Percentiles rank a stretch among this genome's conserved stretches.
These are phyloP conservation scores for Caryocar brasiliense DNA, from an alignment of 441 rosid species.

Conservation along the genomic window DNA sequence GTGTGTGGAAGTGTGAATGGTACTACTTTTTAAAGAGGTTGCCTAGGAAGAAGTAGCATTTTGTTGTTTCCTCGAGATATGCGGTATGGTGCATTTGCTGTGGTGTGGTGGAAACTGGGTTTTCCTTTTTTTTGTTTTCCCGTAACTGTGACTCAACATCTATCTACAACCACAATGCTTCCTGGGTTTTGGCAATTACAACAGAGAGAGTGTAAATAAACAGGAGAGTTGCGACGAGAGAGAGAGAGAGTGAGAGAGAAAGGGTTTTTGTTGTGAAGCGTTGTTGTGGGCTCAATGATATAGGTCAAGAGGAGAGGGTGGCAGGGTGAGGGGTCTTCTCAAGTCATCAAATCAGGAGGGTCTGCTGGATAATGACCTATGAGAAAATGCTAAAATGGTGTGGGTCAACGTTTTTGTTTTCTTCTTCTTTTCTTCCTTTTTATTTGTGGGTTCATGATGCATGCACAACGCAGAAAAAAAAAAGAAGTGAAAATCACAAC, in stretches of 20 bases:
- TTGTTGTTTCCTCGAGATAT: too few species aligned
- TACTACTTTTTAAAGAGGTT: background rate
- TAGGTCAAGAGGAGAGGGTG: background rate
- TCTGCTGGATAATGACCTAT: constrained; percentile 17
- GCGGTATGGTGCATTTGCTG: too few species aligned
- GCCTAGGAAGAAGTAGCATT: constrained; percentile 12
- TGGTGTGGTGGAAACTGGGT: too few species aligned
- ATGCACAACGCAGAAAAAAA: too few species aligned
- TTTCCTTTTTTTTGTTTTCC: background rate
- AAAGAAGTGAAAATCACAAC: too few species aligned
- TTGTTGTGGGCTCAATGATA: too few species aligned
- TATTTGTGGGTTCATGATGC: too few species aligned
- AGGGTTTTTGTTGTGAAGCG: too few species aligned
- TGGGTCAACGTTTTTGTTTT: constrained; percentile 15
- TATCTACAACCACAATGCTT: constrained; percentile 12
- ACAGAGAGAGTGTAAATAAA: background rate
- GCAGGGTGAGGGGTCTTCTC: constrained; percentile 8
- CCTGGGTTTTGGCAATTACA: constrained; percentile 23
- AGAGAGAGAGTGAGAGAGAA: constrained; percentile 2
- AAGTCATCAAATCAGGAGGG: constrained; percentile 1
- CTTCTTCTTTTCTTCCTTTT: too few species aligned
- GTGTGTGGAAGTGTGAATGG: background rate
- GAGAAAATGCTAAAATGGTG: background rate
- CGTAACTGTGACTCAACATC: constrained; percentile 18
- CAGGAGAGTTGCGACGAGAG: too few species aligned